Conservation (phyloP, 768 basidiomycete species). For the Tulasnella sp. region DNA sequence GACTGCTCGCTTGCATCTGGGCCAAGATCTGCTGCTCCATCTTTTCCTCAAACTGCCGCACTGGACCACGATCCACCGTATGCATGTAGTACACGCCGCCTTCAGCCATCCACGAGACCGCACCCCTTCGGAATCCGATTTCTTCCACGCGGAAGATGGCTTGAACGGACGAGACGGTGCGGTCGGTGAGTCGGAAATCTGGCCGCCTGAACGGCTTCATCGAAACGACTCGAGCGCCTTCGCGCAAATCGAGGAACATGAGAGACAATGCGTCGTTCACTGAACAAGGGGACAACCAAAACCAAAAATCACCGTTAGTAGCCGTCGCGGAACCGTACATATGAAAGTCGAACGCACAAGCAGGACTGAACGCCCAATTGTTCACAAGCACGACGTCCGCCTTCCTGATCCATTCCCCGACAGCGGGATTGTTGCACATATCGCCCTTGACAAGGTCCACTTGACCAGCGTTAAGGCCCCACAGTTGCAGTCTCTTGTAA, state of each 20-base stretch:
- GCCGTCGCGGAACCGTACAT: neutral
- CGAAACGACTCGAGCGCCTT: slow-evolving; percentile 85
- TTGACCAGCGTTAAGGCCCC: slow-evolving; percentile 75
- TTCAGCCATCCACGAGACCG: slow-evolving; percentile 71
- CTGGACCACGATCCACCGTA: slow-evolving; percentile 28
- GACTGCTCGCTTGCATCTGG: no score
- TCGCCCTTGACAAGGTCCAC: slow-evolving; percentile 81
- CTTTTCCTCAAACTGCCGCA: slow-evolving; percentile 19
- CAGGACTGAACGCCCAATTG: slow-evolving; percentile 77
- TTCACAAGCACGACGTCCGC: slow-evolving; percentile 93
- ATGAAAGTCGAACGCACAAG: slow-evolving; percentile 50
- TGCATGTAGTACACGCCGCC: slow-evolving; percentile 31
- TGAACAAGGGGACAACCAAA: slow-evolving; percentile 36
- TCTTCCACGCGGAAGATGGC: slow-evolving; percentile 78
- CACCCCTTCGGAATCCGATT: slow-evolving; percentile 61
- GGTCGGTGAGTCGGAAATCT: slow-evolving; percentile 73
- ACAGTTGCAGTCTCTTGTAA: slow-evolving; percentile 76
- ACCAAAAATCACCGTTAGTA: neutral
- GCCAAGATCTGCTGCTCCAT: neutral
- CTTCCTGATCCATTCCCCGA: slow-evolving; percentile 64
- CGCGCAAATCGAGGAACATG: slow-evolving; percentile 91
- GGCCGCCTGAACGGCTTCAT: slow-evolving; percentile 74
- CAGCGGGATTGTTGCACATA: slow-evolving; percentile 66
- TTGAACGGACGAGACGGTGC: slow-evolving; percentile 81
- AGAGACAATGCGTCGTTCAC: slow-evolving; percentile 85